These are phyloP conservation scores for Acanthochlamys bracteata DNA, from an alignment of 106 monocot genomes.

Conservation along the genomic window DNA sequence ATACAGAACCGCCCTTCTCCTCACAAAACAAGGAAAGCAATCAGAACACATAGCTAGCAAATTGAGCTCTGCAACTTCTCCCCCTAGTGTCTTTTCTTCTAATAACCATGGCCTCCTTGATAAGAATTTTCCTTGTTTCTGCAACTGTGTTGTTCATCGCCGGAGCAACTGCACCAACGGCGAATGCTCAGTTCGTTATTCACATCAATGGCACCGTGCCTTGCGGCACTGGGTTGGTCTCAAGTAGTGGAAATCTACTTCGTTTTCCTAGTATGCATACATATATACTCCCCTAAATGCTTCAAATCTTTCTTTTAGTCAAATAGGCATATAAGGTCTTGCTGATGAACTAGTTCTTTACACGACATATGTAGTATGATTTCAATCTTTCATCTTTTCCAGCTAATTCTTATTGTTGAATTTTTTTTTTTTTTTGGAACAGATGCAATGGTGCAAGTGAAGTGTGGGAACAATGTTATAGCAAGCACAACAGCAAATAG, in stretches of 20 bases:
- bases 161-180: constrained; percentile 5
- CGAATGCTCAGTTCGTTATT: constrained; percentile 24
- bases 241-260: constrained; percentile 4
- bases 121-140: constrained; percentile 5
- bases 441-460: constrained; percentile 50
- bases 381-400: neutral
- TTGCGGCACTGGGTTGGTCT: constrained; percentile 23
- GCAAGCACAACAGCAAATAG: constrained; percentile 28
- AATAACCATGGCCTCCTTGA: constrained; percentile 15
- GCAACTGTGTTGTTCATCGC: constrained; percentile 8
- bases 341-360: too few species aligned
- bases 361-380: neutral
- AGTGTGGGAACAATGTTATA: constrained; percentile 23
- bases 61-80: too few species aligned
- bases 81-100: neutral
- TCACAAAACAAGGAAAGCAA: too few species aligned
- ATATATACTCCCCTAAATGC: neutral
- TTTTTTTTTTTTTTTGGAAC: neutral
- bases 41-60: too few species aligned
- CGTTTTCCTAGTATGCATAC: constrained; percentile 34
- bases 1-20: too few species aligned
- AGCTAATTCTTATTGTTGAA: neutral
- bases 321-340: neutral
- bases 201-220: constrained; percentile 30
- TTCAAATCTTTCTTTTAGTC: neutral